Evolutionary conservation across 179 eudicot genomes (phyloP).

Genomic region (Actinidia arguta): DNA sequence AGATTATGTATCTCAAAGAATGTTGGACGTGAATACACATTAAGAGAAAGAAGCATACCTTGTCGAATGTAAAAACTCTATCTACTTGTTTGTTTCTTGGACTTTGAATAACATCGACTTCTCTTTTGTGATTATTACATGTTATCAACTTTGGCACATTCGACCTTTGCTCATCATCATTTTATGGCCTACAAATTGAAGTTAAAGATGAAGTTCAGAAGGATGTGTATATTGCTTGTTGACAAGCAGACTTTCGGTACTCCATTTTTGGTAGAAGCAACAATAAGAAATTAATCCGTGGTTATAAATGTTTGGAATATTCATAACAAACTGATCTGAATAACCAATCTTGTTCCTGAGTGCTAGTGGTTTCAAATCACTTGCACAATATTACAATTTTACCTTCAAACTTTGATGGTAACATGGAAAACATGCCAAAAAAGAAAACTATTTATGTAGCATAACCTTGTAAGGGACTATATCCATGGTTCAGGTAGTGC

Average conservation of each 20-base stretch:
- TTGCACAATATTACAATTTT: background rate
- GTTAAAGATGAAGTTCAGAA: background rate
- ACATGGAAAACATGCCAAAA: background rate
- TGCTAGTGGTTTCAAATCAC: background rate
- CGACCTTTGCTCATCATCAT: conserved; percentile 74
- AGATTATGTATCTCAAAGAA: background rate
- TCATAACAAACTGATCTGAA: background rate
- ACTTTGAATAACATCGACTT: conserved; percentile 62
- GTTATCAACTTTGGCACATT: conserved; percentile 62
- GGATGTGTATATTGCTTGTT: too few relatives aligned
- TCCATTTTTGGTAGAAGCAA: background rate
- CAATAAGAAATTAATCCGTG: background rate
- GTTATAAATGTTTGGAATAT: background rate
- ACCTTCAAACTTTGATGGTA: background rate
- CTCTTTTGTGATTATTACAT: conserved; percentile 73
- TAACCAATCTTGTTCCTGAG: background rate
- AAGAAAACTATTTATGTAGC: background rate
- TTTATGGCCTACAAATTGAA: conserved; percentile 60
- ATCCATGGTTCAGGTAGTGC: background rate
- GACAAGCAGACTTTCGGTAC: too few relatives aligned
- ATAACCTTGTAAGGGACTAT: background rate
- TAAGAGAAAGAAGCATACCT: conserved; percentile 47
- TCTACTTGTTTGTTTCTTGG: conserved; percentile 73
- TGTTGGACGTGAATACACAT: background rate
- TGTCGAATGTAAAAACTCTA: conserved; percentile 81